phyloP scores from a whole-genome alignment of 2,329 filamentous ascomycete genomes.

The Colletotrichum camelliae region DNA sequence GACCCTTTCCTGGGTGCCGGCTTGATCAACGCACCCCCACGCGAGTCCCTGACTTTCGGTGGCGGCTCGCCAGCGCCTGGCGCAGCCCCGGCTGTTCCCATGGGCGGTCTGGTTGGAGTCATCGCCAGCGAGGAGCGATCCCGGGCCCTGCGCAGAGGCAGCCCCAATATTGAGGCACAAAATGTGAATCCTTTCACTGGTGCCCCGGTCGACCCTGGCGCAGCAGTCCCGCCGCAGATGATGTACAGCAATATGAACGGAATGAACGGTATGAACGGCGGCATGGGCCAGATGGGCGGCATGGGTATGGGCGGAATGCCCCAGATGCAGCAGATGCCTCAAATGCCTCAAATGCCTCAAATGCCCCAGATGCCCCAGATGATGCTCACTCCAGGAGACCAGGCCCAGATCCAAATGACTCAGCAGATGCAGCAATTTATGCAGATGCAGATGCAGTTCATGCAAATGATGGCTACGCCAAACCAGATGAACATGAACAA shows the following conservation, averaged over 20 bases:
- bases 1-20: conserved; percentile 86
- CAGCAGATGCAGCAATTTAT: conserved; percentile 88
- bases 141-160: conserved; percentile 78
- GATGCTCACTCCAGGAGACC: conserved; percentile 66
- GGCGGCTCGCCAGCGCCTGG: conserved; percentile 54
- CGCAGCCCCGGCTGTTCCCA: conserved; percentile 53
- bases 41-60: conserved; percentile 77
- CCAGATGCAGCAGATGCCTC: conserved; percentile 18
- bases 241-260: conserved; percentile 40
- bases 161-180: conserved; percentile 68
- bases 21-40: conserved; percentile 72
- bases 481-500: conserved; percentile 34
- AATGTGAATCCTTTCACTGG: conserved; percentile 41
- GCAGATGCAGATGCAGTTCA: conserved; percentile 95
- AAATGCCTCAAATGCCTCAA: background rate
- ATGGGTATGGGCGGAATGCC: conserved; percentile 37
- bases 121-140: conserved; percentile 86
- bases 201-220: conserved; percentile 52
- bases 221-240: conserved; percentile 51
- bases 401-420: conserved; percentile 79
- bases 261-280: conserved; percentile 1
- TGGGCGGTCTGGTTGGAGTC: conserved; percentile 84
- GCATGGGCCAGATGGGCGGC: conserved; percentile 29
- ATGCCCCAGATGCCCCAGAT: conserved; percentile 38
- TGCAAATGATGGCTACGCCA: conserved; percentile 75